phyloP scores from a whole-genome alignment of 441 rosid genomes.

The Capsella rubella region DNA sequence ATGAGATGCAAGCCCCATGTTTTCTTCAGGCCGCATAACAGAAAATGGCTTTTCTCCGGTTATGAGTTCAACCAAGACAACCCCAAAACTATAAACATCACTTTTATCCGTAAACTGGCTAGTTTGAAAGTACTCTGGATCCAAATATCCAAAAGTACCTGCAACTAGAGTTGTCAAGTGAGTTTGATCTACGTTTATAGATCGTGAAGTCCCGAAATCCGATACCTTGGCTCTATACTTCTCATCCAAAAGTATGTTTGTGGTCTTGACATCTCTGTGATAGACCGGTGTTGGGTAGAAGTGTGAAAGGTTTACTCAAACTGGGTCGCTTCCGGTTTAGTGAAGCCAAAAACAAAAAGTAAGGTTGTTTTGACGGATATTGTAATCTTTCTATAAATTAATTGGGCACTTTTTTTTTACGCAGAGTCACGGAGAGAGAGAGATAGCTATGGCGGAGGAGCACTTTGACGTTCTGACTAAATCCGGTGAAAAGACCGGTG shows the following conservation, averaged over 20 bases:
- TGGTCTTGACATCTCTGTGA: constrained; percentile 39
- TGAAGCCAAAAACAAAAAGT: background rate
- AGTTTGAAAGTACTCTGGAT: constrained; percentile 51
- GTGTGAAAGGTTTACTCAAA: background rate
- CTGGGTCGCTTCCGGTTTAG: constrained; percentile 21
- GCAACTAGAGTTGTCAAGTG: constrained; percentile 39
- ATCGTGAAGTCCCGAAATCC: constrained; percentile 35
- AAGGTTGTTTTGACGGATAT: background rate
- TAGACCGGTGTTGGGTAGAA: constrained; percentile 6
- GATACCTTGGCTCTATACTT: constrained; percentile 39
- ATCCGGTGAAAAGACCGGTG: constrained; percentile 71
- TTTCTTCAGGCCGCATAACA: constrained; percentile 43
- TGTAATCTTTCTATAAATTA: constrained; percentile 8
- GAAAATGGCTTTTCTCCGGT: constrained; percentile 46
- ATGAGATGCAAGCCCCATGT: constrained; percentile 39
- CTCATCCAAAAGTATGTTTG: constrained; percentile 40
- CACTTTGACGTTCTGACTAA: constrained; percentile 72
- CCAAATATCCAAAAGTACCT: constrained; percentile 46
- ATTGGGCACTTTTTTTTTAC: background rate
- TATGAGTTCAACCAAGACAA: constrained; percentile 50
- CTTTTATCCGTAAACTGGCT: constrained; percentile 52
- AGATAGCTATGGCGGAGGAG: constrained; percentile 59
- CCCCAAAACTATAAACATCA: constrained; percentile 55
- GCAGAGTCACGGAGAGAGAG: background rate
- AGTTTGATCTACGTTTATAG: constrained; percentile 34